Evolutionary conservation across 257 asterid genomes (phyloP).

Genomic region (Paraleonurus japonicus): DNA sequence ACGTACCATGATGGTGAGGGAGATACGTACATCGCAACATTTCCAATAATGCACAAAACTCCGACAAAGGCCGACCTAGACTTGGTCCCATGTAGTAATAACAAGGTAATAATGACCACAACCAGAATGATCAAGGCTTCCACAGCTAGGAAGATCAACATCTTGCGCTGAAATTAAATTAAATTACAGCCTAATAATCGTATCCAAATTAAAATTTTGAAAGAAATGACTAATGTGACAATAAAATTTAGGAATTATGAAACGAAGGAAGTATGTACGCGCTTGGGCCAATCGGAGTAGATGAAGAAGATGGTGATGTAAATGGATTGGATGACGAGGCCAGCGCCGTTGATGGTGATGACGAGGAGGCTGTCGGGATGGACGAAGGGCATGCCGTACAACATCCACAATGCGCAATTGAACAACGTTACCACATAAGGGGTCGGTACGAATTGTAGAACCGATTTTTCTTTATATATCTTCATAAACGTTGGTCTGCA

Average conservation of each 20-base stretch:
- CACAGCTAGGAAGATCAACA: constrained; percentile 24
- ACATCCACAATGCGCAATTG: constrained; percentile 65
- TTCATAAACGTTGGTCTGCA: constrained; percentile 63
- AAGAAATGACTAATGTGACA: too few relatives aligned
- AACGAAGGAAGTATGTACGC: too few relatives aligned
- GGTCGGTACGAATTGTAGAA: constrained; percentile 43
- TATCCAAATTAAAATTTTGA: too few relatives aligned
- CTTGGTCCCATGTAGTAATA: constrained; percentile 39
- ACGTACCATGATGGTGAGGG: constrained; percentile 71
- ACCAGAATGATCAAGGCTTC: constrained; percentile 31
- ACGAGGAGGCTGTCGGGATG: constrained; percentile 61
- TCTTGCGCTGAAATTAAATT: constrained; percentile 39
- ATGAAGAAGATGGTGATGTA: constrained; percentile 43
- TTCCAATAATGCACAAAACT: constrained; percentile 41
- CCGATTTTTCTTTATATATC: constrained; percentile 52
- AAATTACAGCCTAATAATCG: too few relatives aligned
- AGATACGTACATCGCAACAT: constrained; percentile 52
- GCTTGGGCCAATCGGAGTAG: constrained; percentile 52
- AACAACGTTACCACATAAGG: constrained; percentile 52
- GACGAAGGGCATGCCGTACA: constrained; percentile 73
- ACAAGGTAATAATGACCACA: constrained; percentile 36
- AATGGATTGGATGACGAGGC: constrained; percentile 38
- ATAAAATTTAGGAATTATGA: too few relatives aligned
- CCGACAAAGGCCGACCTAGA: constrained; percentile 50
- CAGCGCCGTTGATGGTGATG: constrained; percentile 57